These are phyloP conservation scores for Leucocoprinus leucothites DNA, from an alignment of 768 basidiomycete species.

Conservation along the genomic window DNA sequence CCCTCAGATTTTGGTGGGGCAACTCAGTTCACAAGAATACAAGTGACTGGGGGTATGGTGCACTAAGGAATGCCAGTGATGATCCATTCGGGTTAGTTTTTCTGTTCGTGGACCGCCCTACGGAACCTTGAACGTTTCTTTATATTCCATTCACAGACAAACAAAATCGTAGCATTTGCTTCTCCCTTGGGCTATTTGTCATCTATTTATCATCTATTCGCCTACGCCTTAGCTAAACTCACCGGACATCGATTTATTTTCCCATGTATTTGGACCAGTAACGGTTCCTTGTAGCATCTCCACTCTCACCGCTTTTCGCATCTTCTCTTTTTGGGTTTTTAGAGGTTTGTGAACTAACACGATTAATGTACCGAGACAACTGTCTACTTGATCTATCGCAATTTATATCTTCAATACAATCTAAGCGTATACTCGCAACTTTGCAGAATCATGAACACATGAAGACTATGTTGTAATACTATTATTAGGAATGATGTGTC, in stretches of 20 bases:
- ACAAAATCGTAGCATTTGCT: slow-evolving; percentile 4
- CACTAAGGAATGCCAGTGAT: slow-evolving; percentile 22
- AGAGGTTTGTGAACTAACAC: background rate
- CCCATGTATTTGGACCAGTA: background rate
- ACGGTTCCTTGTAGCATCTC: background rate
- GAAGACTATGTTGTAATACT: no score
- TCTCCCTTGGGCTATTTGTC: background rate
- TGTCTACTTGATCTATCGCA: background rate
- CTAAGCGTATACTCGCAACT: no score
- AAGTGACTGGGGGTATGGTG: slow-evolving; percentile 28
- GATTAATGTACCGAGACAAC: no score
- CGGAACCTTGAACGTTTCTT: background rate
- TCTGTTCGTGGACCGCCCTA: no score
- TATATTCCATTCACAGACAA: background rate
- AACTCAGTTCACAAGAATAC: slow-evolving; percentile 33
- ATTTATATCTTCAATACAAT: background rate
- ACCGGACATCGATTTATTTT: background rate
- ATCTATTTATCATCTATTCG: background rate
- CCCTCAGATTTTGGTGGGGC: slow-evolving; percentile 42
- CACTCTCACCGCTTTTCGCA: background rate
- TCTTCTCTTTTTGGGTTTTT: background rate
- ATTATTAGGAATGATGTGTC: no score
- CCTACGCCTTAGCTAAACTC: background rate
- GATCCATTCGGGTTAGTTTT: slow-evolving; percentile 35
- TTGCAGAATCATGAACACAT: no score